phyloP scores from a whole-genome alignment of 768 basidiomycete species.

The Arthromyces matolae region DNA sequence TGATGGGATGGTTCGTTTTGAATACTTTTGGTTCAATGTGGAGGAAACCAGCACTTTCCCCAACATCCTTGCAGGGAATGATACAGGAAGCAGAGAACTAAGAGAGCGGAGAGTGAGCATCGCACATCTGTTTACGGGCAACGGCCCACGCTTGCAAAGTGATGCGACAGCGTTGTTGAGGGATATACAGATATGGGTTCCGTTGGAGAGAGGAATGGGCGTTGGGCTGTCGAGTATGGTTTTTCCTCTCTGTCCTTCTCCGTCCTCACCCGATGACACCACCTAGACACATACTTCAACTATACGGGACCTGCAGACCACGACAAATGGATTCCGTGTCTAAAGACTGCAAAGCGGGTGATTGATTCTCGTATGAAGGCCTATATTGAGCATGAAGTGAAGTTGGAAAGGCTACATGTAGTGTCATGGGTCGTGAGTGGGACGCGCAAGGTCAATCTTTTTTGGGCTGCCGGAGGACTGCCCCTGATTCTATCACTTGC shows the following conservation, averaged over 20 bases:
- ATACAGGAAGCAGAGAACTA: background rate
- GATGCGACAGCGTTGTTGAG: slow-evolving; percentile 35
- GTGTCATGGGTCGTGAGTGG: slow-evolving; percentile 38
- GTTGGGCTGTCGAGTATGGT: slow-evolving; percentile 27
- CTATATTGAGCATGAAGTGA: slow-evolving; percentile 33
- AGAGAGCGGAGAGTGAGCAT: slow-evolving; percentile 17
- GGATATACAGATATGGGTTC: slow-evolving; percentile 35
- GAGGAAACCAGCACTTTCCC: too few species aligned
- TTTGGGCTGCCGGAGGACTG: background rate
- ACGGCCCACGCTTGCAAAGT: slow-evolving; percentile 35
- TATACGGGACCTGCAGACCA: background rate
- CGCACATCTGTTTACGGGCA: slow-evolving; percentile 49
- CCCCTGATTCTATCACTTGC: background rate
- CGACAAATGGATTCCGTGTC: background rate
- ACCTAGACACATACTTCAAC: slow-evolving; percentile 10
- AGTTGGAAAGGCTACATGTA: slow-evolving; percentile 32
- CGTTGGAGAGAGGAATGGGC: slow-evolving; percentile 26
- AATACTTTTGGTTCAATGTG: slow-evolving; percentile 21
- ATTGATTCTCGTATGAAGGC: slow-evolving; percentile 27
- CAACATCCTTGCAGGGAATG: too few species aligned
- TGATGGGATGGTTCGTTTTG: slow-evolving; percentile 33
- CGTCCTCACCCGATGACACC: background rate
- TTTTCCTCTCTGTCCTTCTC: background rate
- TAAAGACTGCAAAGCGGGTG: slow-evolving; percentile 25
- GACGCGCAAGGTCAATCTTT: slow-evolving; percentile 11